Conservation (phyloP, 805 yeast genomes). For the Kodamaea kaohsiungensis region DNA sequence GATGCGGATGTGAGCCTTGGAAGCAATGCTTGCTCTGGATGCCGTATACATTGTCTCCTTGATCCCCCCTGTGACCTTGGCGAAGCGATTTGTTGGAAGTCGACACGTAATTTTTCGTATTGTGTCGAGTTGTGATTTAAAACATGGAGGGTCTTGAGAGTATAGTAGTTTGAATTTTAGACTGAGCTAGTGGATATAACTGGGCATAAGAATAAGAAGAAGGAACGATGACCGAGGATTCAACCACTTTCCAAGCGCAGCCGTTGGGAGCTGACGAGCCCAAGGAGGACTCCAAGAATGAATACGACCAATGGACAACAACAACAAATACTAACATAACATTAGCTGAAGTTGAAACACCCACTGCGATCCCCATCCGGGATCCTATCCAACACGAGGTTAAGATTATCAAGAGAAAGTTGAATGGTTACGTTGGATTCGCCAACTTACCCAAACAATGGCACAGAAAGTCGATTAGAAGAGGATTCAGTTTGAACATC, state of each 20-base stretch:
- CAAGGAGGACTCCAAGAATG: not conserved
- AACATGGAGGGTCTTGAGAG: not conserved
- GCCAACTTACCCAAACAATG: conserved; percentile 98
- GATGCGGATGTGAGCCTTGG: not conserved
- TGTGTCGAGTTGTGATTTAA: conserved; percentile 2
- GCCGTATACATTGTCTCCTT: not conserved
- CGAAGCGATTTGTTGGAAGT: not conserved
- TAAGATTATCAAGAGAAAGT: conserved; percentile 75
- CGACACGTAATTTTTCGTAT: conserved; percentile 2
- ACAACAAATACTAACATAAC: conserved; percentile 7
- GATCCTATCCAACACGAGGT: conserved; percentile 35
- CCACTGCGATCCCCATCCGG: conserved; percentile 10
- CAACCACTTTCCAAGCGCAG: not conserved
- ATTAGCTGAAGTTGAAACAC: conserved; percentile 16
- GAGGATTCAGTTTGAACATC: conserved; percentile 84
- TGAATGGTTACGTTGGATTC: conserved; percentile 93
- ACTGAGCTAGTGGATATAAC: not conserved
- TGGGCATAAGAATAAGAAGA: not conserved
- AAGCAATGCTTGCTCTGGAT: too few species aligned
- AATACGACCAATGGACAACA: not conserved
- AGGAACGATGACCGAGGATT: not conserved
- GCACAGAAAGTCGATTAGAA: conserved; percentile 84
- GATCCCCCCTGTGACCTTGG: not conserved
- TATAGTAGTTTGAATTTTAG: not conserved
- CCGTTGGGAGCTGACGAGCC: not conserved